These are phyloP conservation scores for Pythium angustatum DNA, from an alignment of 352 stramenopile genomes.

Conservation along the genomic window DNA sequence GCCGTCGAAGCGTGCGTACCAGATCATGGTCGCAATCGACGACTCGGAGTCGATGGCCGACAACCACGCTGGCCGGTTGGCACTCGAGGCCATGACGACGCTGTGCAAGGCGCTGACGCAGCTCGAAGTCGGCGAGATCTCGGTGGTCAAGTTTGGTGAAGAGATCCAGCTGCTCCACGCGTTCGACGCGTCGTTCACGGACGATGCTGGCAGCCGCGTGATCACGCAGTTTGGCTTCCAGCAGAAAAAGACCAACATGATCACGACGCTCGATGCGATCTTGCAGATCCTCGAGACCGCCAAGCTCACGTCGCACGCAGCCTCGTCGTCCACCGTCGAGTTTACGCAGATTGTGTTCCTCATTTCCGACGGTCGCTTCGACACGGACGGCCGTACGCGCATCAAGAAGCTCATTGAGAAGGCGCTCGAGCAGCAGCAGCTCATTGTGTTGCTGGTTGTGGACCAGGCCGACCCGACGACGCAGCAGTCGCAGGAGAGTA, in stretches of 20 bases:
- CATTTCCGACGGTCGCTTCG: slow-evolving; percentile 98
- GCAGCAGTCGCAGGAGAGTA: no score
- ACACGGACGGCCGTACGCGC: slow-evolving; percentile 93
- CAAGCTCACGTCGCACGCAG: slow-evolving; percentile 34
- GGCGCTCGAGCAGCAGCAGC: slow-evolving; percentile 96
- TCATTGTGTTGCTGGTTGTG: slow-evolving; percentile 98
- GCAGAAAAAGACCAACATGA: slow-evolving; percentile 97
- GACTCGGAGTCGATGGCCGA: slow-evolving; percentile 99
- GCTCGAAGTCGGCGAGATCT: slow-evolving; percentile 96
- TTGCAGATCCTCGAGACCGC: slow-evolving; percentile 89
- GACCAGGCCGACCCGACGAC: slow-evolving; percentile 91
- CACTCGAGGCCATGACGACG: slow-evolving; percentile 95
- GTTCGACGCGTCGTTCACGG: slow-evolving; percentile 97
- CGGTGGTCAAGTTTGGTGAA: slow-evolving; percentile 95
- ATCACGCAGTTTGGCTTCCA: slow-evolving; percentile 97
- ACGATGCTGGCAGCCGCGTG: slow-evolving; percentile 93
- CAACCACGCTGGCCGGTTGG: slow-evolving; percentile 94
- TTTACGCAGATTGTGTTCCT: slow-evolving; percentile 98
- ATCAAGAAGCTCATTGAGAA: slow-evolving; percentile 96
- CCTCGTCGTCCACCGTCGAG: slow-evolving; percentile 40
- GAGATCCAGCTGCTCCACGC: slow-evolving; percentile 96
- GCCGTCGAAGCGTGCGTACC: slow-evolving; percentile 98
- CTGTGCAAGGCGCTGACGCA: slow-evolving; percentile 97
- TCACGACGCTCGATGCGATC: slow-evolving; percentile 85
- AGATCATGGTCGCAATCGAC: slow-evolving; percentile 99